Conservation (phyloP, 129 eudicot species). For the Lonicera japonica region DNA sequence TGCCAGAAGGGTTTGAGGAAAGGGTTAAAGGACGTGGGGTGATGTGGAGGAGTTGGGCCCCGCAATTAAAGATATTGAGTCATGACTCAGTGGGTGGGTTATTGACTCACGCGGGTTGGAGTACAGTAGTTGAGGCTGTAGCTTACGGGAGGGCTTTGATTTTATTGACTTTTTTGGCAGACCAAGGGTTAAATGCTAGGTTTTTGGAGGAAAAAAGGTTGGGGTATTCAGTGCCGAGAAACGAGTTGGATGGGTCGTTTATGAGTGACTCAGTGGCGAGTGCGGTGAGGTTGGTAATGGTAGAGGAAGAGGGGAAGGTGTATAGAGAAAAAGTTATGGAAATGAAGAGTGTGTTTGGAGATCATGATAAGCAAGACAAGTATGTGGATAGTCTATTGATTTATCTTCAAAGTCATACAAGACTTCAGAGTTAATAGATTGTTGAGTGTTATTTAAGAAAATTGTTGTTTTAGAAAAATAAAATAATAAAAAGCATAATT, state of each 20-base stretch:
- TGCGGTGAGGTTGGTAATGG: constrained; percentile 13
- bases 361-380: not conserved
- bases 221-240: constrained; percentile 11
- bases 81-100: constrained; percentile 34
- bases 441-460: not conserved
- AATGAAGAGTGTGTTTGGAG: not conserved
- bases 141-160: constrained; percentile 15
- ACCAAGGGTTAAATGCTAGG: constrained; percentile 21
- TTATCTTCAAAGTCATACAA: not conserved
- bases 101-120: constrained; percentile 21
- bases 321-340: constrained; percentile 12
- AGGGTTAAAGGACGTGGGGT: constrained; percentile 22
- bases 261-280: constrained; percentile 17
- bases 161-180: constrained; percentile 7
- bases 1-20: constrained; percentile 27
- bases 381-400: not conserved
- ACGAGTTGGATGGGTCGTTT: constrained; percentile 27
- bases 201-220: constrained; percentile 23
- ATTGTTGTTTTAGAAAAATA: too few relatives aligned
- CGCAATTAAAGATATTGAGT: constrained; percentile 27
- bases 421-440: not conserved
- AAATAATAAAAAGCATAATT: too few relatives aligned
- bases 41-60: constrained; percentile 26
- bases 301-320: constrained; percentile 19
- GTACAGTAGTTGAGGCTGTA: constrained; percentile 16